Base-by-base conservation (phyloP, 1,284 basidiomycete genomes). In the Fomitiporia mediterranea region DNA sequence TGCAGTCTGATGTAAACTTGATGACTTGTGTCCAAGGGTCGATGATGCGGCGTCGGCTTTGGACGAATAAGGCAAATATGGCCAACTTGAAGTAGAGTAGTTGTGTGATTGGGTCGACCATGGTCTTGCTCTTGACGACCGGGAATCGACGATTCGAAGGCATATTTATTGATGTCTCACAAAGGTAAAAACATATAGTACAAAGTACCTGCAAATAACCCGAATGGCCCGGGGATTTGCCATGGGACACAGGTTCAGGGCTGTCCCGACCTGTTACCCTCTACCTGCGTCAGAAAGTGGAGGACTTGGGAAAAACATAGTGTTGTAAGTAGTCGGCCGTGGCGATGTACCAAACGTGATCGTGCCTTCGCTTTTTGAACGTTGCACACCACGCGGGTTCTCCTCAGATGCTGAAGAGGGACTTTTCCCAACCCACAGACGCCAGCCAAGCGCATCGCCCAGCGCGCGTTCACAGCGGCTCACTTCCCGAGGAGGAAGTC, bases 401-500 rank as follows among this genome's bases (percentile, higher is more conserved):
- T 70, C 66, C 19, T 69, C 69, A 66, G 62, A 62, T 67, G 70
- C 63, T 65, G 59, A 64, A 7, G 51, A 37, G 17, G 59, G 34
- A 27, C 58, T 58, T 52, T 91, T 91, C 59, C 89, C 89, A 35
- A 91, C 89, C 89, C 89, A 91, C 13, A 91, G 79, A 25, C 86
- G 80, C 89, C 89, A 91, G 57, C 86, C 82, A 17, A 91, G 78
- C 5, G 86, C 86, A 65, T 85, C 83, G 35, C 89, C 88, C 32
- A 91, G 77, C 0, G 89, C 87, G 23, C 86, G 82, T 68, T 91
- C 88, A 64, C 89, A 91, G 23, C 88, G 80, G 27, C 87, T 82
- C 51, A 91, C 87, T 71, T 91, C 88, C 38, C 85, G 75, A 7
- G 88, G 81, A 0, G 85, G 83, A 3, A 91, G 76, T 30, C 89